phyloP scores from a whole-genome alignment of 352 stramenopile genomes.

The Phytopythium ostracodes region DNA sequence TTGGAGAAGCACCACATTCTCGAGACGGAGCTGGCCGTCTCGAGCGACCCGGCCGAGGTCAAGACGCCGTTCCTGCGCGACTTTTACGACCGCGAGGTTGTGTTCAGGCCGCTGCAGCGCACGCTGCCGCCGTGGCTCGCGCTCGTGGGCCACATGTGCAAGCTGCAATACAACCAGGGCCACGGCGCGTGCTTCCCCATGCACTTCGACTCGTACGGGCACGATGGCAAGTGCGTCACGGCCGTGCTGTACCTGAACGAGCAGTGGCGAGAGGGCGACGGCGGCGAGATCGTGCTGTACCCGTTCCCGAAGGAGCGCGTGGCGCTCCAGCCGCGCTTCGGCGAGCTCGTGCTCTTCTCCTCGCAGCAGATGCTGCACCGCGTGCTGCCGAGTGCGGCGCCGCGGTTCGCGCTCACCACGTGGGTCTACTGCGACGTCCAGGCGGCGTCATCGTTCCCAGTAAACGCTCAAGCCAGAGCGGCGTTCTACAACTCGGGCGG shows the following conservation, averaged over 20 bases:
- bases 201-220: slow-evolving; percentile 84
- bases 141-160: slow-evolving; percentile 56
- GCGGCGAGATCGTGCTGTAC: slow-evolving; percentile 79
- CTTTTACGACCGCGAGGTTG: slow-evolving; percentile 57
- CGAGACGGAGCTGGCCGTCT: slow-evolving; percentile 73
- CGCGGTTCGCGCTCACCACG: slow-evolving; percentile 61
- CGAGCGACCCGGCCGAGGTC: slow-evolving; percentile 17
- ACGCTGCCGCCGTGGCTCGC: slow-evolving; percentile 37
- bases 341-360: slow-evolving; percentile 73
- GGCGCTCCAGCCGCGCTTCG: slow-evolving; percentile 48
- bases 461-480: background rate
- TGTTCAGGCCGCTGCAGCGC: slow-evolving; percentile 37
- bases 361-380: slow-evolving; percentile 80
- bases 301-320: slow-evolving; percentile 63
- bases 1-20: slow-evolving; percentile 78
- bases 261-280: slow-evolving; percentile 58
- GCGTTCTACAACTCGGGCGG: background rate
- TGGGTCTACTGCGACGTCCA: slow-evolving; percentile 55
- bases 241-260: slow-evolving; percentile 86
- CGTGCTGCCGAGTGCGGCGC: slow-evolving; percentile 44
- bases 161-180: slow-evolving; percentile 80
- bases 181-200: slow-evolving; percentile 77
- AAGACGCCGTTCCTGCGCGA: slow-evolving; percentile 40
- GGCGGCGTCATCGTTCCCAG: slow-evolving; percentile 13
- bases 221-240: slow-evolving; percentile 81